Evolutionary conservation across 257 asterid genomes (phyloP), one percentile per base, ranked within the genome.

Genomic region (Plantago ovata): DNA sequence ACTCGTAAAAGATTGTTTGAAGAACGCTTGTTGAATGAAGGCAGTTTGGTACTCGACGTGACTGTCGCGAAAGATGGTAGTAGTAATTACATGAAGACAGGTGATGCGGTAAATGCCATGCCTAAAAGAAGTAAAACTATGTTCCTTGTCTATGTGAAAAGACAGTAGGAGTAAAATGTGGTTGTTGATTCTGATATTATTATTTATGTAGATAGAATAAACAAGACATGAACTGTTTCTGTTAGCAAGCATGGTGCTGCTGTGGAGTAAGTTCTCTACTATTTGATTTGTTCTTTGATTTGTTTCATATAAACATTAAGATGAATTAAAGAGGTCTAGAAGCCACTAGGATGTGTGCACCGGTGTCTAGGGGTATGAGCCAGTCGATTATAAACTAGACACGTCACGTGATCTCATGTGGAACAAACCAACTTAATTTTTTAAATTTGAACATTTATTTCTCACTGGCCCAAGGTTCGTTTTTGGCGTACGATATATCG

Each of bases 201-300:
- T 66, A 67, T 75, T 51, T 70, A 66, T 20, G 80, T 77, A 36
- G 80, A 75, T 52, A 77, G 80, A 54, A 66, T 66, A 74, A 54
- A 58, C 54, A 68, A 64, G 48, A 75, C 74, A 0, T n/a, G n/a
- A n/a, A 28, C 56, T 19, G 77, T 75, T 15, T 36, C 66, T 0
- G 49, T 53, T 47, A 55, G 56, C 56, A 47, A 62, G 56, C 70
- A 68, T 50, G 2, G 22, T 51, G 74, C 38, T 0, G 80, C 63
- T 40, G 77, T 40, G 77, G 80, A 62, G 63, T 75, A 75, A 58
- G 75, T 68, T 32, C 23, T n/a, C 18, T 49, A 3, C 28, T 24
- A 53, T 12, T 28, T 13, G 13, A 9, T 16, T 53, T 32, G 13
- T 53, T 3, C 36, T 28, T 28, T 3, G 4, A 28, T 1, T 28